Conservation (phyloP, 768 basidiomycete genomes). For the Cystobasidium tubakii region DNA sequence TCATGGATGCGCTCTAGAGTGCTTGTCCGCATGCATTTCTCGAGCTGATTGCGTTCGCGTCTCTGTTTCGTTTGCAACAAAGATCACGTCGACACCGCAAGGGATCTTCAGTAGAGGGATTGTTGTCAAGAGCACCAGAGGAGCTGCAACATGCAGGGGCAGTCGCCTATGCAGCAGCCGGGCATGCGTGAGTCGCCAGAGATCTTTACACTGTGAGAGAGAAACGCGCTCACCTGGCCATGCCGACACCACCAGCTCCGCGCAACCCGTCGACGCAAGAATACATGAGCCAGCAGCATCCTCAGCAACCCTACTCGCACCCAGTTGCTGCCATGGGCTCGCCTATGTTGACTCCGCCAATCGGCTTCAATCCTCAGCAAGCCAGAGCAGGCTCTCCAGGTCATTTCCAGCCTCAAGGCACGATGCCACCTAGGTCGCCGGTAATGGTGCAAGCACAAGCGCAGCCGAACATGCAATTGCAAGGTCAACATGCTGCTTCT, state of each 20-base stretch:
- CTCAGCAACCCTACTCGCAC: background rate
- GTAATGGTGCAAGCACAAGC: background rate
- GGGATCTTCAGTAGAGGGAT: background rate
- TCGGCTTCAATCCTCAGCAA: conserved; percentile 8
- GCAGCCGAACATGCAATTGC: background rate
- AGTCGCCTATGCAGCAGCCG: conserved; percentile 4
- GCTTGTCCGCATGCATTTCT: too few species aligned
- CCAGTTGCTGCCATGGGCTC: background rate
- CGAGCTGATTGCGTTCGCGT: background rate
- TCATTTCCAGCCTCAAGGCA: background rate
- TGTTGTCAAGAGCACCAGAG: background rate
- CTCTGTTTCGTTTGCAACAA: background rate
- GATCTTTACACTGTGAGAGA: background rate
- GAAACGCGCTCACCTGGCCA: background rate
- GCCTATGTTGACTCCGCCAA: background rate
- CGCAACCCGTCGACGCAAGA: conserved; percentile 4
- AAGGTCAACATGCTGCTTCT: background rate
- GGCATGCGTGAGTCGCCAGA: conserved; percentile 10
- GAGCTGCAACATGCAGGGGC: background rate
- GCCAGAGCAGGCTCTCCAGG: background rate
- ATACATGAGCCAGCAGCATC: background rate
- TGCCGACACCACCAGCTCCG: background rate
- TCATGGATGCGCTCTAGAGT: too few species aligned
- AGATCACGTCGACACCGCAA: background rate
- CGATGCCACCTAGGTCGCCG: background rate